phyloP scores from a whole-genome alignment of 768 basidiomycete species.

The Coprinopsis strossmayeri region DNA sequence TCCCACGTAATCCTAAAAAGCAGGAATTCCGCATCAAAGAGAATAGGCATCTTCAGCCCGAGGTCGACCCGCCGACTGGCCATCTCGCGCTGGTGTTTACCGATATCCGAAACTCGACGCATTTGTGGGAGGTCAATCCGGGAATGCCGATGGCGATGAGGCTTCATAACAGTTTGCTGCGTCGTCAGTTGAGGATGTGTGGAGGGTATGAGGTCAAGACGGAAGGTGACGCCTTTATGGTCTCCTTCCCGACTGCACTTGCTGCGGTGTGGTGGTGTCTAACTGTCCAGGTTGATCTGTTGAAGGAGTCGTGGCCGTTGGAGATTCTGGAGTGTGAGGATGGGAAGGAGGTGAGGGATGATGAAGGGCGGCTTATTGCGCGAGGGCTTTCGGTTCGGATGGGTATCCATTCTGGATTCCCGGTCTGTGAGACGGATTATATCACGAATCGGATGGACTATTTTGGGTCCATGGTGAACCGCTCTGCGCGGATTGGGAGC shows the following conservation, averaged over 20 bases:
- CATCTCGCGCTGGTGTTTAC: slow-evolving; percentile 94
- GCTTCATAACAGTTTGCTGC: slow-evolving; percentile 80
- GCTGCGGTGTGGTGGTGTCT: slow-evolving; percentile 89
- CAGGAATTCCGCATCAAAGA: slow-evolving; percentile 42
- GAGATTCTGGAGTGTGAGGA: slow-evolving; percentile 93
- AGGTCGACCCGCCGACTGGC: slow-evolving; percentile 80
- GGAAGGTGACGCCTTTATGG: slow-evolving; percentile 99
- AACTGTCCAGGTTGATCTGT: slow-evolving; percentile 75
- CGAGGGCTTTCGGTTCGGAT: slow-evolving; percentile 92
- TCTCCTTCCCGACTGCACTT: slow-evolving; percentile 86
- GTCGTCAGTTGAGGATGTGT: slow-evolving; percentile 79
- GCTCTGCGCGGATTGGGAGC: slow-evolving; percentile 77
- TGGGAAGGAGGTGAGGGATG: slow-evolving; percentile 71
- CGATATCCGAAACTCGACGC: slow-evolving; percentile 95
- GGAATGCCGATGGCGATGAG: slow-evolving; percentile 95
- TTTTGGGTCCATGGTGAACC: slow-evolving; percentile 94
- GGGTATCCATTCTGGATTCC: slow-evolving; percentile 92
- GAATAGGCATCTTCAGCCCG: slow-evolving; percentile 60
- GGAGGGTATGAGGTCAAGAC: slow-evolving; percentile 99
- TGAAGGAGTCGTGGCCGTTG: slow-evolving; percentile 83
- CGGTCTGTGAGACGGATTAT: slow-evolving; percentile 86
- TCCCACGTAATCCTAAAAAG: slow-evolving; percentile 25
- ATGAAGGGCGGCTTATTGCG: slow-evolving; percentile 60
- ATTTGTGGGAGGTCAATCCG: slow-evolving; percentile 91
- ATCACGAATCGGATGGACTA: slow-evolving; percentile 97